These are phyloP conservation scores for Fusarium tricinctum DNA, from an alignment of 2,329 filamentous ascomycete genomes.

Conservation along the genomic window DNA sequence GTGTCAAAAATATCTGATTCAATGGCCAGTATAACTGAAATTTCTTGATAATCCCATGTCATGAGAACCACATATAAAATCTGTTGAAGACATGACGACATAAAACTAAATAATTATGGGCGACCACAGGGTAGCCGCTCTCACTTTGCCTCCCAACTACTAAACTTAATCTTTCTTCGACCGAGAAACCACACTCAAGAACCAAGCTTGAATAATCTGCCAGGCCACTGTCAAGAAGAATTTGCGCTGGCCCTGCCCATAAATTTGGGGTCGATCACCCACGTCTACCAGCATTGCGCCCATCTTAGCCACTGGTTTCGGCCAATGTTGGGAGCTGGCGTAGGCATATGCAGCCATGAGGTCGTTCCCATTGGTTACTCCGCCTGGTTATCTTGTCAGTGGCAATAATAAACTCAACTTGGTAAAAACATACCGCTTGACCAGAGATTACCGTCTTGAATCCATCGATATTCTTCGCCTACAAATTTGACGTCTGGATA, in stretches of 20 bases:
- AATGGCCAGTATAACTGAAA: not conserved
- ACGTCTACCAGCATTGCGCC: slow-evolving; percentile 61
- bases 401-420: not conserved
- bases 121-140: no score
- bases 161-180: not conserved
- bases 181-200: slow-evolving; percentile 19
- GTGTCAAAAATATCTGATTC: not conserved
- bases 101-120: not conserved
- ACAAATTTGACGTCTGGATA: slow-evolving; percentile 59
- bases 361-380: slow-evolving; percentile 70
- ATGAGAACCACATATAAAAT: no score
- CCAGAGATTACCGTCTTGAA: slow-evolving; percentile 68
- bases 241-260: slow-evolving; percentile 54
- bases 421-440: slow-evolving; percentile 61
- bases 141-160: not conserved
- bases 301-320: slow-evolving; percentile 60
- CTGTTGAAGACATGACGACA: not conserved
- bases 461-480: slow-evolving; percentile 64
- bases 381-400: slow-evolving; percentile 54
- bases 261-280: slow-evolving; percentile 63
- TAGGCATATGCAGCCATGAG: slow-evolving; percentile 67
- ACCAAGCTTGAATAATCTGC: slow-evolving; percentile 55
- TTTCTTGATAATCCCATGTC: not conserved
- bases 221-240: slow-evolving; percentile 55
- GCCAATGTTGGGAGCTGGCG: slow-evolving; percentile 59